Conservation (phyloP, 257 asterid genomes). For the Salvia miltiorrhiza region DNA sequence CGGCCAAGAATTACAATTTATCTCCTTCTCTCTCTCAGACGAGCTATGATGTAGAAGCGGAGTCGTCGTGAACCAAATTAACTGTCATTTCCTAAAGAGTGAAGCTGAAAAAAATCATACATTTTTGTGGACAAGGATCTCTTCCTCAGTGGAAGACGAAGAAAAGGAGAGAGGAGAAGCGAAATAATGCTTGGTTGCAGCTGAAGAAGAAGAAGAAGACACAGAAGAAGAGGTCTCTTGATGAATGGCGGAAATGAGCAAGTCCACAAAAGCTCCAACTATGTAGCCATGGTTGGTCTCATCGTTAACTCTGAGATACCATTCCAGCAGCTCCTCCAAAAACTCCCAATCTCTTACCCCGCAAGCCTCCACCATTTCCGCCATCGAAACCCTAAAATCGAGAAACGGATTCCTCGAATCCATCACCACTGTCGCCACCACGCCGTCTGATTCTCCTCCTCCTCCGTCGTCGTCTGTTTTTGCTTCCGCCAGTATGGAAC, state of each 20-base stretch:
- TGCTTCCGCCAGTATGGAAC: conserved; percentile 50
- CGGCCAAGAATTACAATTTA: not conserved
- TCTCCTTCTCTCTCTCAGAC: not conserved
- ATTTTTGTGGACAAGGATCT: conserved; percentile 23
- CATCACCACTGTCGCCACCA: conserved; percentile 34
- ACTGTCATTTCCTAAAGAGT: not conserved
- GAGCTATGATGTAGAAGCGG: too few relatives aligned
- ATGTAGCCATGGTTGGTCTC: conserved; percentile 54
- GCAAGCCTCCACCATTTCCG: conserved; percentile 74
- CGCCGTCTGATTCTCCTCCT: conserved; percentile 8
- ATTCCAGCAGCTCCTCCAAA: conserved; percentile 57
- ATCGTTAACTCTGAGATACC: conserved; percentile 50
- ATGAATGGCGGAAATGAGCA: conserved; percentile 33
- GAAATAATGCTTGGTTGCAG: conserved; percentile 36
- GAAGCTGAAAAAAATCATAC: not conserved
- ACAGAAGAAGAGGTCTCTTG: conserved; percentile 28
- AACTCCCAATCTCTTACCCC: conserved; percentile 45
- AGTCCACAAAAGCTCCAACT: conserved; percentile 72
- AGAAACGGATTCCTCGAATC: conserved; percentile 61
- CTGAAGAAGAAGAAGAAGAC: conserved; percentile 35
- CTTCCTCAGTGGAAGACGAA: conserved; percentile 45
- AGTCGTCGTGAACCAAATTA: too few relatives aligned
- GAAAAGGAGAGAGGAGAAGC: conserved; percentile 64
- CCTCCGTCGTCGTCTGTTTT: conserved; percentile 6
- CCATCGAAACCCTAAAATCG: conserved; percentile 73